Conservation (phyloP, 805 yeast species). For the Naumovozyma castellii region DNA sequence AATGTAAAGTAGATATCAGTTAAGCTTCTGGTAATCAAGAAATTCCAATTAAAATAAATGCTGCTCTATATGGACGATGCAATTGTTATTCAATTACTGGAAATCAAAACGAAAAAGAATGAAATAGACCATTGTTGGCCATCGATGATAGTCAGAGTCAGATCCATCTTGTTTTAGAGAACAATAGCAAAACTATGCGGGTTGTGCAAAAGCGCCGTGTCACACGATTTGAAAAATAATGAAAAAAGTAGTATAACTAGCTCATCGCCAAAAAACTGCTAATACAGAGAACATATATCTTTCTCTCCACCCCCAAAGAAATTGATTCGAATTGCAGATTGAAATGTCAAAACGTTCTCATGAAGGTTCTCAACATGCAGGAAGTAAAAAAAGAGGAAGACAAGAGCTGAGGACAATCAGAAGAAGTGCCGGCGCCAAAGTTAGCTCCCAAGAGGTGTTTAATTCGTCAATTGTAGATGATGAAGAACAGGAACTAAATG, state of each 20-base stretch:
- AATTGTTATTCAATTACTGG: no score
- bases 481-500: no score
- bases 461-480: no score
- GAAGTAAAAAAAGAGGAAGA: conserved; percentile 41
- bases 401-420: conserved; percentile 50
- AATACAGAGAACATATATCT: no score
- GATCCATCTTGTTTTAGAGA: not conserved
- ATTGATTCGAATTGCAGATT: no score
- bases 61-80: no score
- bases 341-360: not conserved
- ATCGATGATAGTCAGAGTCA: not conserved
- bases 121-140: no score
- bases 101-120: no score
- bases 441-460: conserved; percentile 3
- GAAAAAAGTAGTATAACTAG: not conserved
- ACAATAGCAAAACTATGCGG: not conserved
- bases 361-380: not conserved
- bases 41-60: no score
- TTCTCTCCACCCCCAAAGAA: no score
- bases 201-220: not conserved
- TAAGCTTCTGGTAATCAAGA: no score
- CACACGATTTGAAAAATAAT: not conserved
- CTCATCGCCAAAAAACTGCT: not conserved
- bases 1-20: not conserved
- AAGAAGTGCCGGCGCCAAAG: conserved; percentile 34